phyloP scores from a whole-genome alignment of 176 grass and related monocot genomes.

The Thinopyrum elongatum region DNA sequence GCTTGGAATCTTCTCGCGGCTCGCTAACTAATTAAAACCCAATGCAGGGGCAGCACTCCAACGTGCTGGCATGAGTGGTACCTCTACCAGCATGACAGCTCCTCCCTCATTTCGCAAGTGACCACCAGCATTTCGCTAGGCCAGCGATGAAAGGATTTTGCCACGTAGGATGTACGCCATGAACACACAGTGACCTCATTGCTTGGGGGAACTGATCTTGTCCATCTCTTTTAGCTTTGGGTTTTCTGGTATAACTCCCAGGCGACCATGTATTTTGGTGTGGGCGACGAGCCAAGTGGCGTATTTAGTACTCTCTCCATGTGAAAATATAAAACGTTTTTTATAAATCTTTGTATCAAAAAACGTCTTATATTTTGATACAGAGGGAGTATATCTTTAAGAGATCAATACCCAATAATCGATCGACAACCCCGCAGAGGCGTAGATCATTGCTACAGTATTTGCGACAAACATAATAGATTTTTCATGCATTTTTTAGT shows the following conservation, averaged over 20 bases:
- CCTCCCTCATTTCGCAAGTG: slow-evolving; percentile 18
- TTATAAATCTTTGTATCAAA: too few relatives aligned
- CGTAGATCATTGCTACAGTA: background rate
- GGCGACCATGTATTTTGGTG: background rate
- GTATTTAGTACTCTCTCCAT: background rate
- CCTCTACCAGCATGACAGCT: slow-evolving; percentile 47
- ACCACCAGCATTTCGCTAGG: slow-evolving; percentile 8
- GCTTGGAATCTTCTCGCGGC: background rate
- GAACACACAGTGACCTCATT: background rate
- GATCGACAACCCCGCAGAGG: too few relatives aligned
- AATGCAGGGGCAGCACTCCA: slow-evolving; percentile 13
- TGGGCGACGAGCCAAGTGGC: background rate
- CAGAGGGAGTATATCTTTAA: too few relatives aligned
- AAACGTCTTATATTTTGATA: too few relatives aligned
- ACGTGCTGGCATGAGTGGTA: slow-evolving; percentile 42
- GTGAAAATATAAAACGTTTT: too few relatives aligned
- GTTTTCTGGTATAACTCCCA: background rate
- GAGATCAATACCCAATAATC: background rate
- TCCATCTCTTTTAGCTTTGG: background rate
- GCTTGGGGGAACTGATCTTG: background rate
- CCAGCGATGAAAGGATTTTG: background rate
- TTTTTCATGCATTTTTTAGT: background rate
- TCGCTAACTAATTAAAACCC: background rate
- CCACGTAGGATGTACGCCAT: background rate
- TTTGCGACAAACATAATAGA: background rate